These are phyloP conservation scores for Mrakia blollopis DNA, from an alignment of 768 basidiomycete genomes.

Conservation along the genomic window DNA sequence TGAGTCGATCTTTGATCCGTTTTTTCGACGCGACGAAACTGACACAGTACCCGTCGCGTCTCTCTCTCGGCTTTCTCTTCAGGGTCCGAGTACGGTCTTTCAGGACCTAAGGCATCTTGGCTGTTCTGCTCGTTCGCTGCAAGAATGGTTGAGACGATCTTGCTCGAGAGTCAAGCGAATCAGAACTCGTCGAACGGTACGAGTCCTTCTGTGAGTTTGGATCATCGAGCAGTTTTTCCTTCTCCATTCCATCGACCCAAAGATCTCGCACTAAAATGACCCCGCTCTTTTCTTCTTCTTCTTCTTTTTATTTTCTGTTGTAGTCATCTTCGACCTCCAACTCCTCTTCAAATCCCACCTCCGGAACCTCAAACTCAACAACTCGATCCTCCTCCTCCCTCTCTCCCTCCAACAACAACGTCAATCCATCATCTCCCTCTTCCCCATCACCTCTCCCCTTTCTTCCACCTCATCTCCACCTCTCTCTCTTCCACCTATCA, in stretches of 20 bases:
- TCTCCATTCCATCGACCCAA: not conserved
- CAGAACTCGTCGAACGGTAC: not conserved
- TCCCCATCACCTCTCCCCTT: not conserved
- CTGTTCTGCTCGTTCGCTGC: conserved; percentile 10
- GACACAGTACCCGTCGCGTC: not conserved
- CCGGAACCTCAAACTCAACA: not conserved
- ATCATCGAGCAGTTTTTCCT: not conserved
- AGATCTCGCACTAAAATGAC: not conserved
- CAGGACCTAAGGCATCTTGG: not conserved
- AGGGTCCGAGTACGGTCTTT: conserved; percentile 1
- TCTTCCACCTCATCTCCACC: conserved; percentile 7
- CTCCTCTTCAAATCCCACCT: not conserved
- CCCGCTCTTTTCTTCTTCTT: too few species aligned
- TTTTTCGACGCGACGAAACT: not conserved
- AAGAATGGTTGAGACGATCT: not conserved
- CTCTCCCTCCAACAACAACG: not conserved
- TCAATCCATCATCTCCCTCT: too few species aligned
- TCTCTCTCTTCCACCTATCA: not conserved
- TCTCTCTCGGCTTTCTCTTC: not conserved
- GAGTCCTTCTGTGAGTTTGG: not conserved
- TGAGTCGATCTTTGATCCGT: not conserved
- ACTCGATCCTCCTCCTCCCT: not conserved
- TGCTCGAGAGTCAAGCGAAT: not conserved
- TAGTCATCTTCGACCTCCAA: not conserved
- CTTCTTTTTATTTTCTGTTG: too few species aligned